These are phyloP conservation scores for Rhizopogon salebrosus DNA, from an alignment of 768 basidiomycete species.

Conservation along the genomic window DNA sequence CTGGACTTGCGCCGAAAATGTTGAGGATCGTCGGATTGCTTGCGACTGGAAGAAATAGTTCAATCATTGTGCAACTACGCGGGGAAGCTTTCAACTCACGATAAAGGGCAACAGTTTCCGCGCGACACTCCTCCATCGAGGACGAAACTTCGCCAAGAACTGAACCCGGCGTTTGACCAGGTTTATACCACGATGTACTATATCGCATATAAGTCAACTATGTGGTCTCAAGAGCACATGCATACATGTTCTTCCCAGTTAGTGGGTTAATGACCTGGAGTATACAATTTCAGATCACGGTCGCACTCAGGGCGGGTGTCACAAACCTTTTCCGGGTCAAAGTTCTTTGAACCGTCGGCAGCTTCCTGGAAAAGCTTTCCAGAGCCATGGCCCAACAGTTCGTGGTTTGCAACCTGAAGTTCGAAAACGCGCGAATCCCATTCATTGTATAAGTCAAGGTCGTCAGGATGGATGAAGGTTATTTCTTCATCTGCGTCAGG, in stretches of 20 bases:
- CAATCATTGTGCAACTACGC: neutral
- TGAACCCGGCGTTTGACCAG: constrained; percentile 78
- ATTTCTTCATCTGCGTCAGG: constrained; percentile 56
- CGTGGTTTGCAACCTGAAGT: constrained; percentile 88
- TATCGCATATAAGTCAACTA: neutral
- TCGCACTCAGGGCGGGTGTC: neutral
- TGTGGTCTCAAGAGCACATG: neutral
- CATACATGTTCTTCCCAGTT: constrained; percentile 71
- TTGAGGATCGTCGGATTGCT: constrained; percentile 71
- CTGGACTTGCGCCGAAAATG: constrained; percentile 65
- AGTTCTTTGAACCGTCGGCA: constrained; percentile 74
- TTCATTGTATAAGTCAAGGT: constrained; percentile 64
- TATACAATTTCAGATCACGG: neutral
- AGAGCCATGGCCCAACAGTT: constrained; percentile 80
- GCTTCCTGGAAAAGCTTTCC: constrained; percentile 81
- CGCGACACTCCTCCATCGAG: constrained; percentile 91
- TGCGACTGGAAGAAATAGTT: constrained; percentile 42
- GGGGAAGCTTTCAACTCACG: constrained; percentile 37
- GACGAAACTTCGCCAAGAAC: constrained; percentile 85
- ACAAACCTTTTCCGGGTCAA: constrained; percentile 59
- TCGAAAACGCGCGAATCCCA: constrained; percentile 82
- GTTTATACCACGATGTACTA: constrained; percentile 83
- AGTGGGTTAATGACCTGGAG: constrained; percentile 73
- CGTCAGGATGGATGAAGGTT: constrained; percentile 80
- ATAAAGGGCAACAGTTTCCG: constrained; percentile 81